Base-by-base conservation (phyloP, 2,329 filamentous ascomycete genomes). In the Fusarium clavum region DNA sequence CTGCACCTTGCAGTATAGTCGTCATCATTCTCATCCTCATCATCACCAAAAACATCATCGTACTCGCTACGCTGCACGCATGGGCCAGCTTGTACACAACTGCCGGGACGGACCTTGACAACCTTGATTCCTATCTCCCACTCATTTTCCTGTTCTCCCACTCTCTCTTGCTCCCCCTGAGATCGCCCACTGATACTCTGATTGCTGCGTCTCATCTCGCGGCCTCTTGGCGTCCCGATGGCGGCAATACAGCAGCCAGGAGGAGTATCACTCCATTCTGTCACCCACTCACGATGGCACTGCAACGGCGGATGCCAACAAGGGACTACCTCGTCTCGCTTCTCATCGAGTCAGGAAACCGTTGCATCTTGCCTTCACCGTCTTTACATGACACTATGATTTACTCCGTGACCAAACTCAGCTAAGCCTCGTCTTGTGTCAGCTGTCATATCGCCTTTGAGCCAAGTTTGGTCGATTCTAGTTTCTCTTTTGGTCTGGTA, bases 201-300 rank as follows among this genome's bases (percentile, higher is more conserved):
- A 55, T 66, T 59, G 46, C 41, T 70, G 43, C 57, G 59, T 67
- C 60, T 64, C 60, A 67, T 63, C 49, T 48, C 47, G 34, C 24
- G 41, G 30, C 47, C 25, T 47, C 62, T 70, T 56, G 62, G 62
- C 61, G 7, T 57, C 64, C 64, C 51, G 41, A 66, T 45, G 48
- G 69, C 71, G 64, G 69, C 55, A 53, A 29, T 43, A 27, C 20
- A 20, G 56, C 34, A n/a, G 18, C 34, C 18, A 38, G 43, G 57
- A 66, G 57, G 51, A 29, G 43, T 27, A 68, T 61, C 67, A 54
- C 67, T 61, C 60, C 61, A 67, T 67, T 69, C 52, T 57, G 64
- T 67, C 58, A 66, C 49, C 71, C 72, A 75, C 70, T 48, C 63
- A 51, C 45, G 24, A 73, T 74, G 72, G 18, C 46, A 73, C 72